phyloP scores from a whole-genome alignment of 805 yeast genomes.

The Pichia californica region DNA sequence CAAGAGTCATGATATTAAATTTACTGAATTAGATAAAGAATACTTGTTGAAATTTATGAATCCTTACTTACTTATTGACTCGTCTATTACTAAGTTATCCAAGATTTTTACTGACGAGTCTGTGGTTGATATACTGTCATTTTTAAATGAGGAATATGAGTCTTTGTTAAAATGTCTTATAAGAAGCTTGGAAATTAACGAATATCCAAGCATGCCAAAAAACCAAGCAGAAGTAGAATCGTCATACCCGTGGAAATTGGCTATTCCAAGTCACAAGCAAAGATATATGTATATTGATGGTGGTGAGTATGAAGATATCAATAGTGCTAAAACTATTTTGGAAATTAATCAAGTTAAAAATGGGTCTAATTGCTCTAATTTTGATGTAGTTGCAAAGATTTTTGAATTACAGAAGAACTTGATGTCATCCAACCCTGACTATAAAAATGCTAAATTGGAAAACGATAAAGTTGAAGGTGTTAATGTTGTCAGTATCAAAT shows the following conservation, averaged over 20 bases:
- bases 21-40: conserved; percentile 36
- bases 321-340: conserved; percentile 29
- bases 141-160: conserved; percentile 55
- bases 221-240: conserved; percentile 42
- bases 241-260: conserved; percentile 75
- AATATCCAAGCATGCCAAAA: conserved; percentile 46
- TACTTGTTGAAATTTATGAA: conserved; percentile 53
- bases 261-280: conserved; percentile 92
- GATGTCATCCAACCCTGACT: too few relatives aligned
- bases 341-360: conserved; percentile 19
- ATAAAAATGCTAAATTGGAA: conserved; percentile 1
- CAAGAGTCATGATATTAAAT: conserved; percentile 17
- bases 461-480: conserved; percentile 16
- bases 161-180: conserved; percentile 38
- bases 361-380: conserved; percentile 52
- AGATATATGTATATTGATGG: conserved; percentile 81
- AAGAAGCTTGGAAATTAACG: conserved; percentile 54
- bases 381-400: conserved; percentile 26
- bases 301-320: conserved; percentile 30
- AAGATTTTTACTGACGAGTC: conserved; percentile 60
- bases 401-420: conserved; percentile 12
- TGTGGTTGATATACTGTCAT: conserved; percentile 55
- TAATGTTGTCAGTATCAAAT: conserved; percentile 24
- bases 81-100: conserved; percentile 38
- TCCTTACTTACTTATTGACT: conserved; percentile 38